Base-by-base conservation (phyloP, 805 yeast species). In the Ogataea philodendri region DNA sequence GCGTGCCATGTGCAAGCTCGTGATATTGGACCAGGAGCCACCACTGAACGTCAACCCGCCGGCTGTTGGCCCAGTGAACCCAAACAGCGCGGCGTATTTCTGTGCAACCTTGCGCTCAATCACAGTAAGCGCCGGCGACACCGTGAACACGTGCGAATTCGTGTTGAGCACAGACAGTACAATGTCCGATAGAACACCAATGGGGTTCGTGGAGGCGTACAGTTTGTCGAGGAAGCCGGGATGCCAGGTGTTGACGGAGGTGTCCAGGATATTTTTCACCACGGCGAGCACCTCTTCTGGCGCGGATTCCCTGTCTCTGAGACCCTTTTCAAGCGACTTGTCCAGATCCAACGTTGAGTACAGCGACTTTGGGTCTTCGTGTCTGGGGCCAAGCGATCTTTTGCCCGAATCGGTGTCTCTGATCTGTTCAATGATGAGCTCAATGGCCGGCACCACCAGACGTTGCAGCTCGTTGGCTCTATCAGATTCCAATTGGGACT, bases 21-120 rank as follows among this genome's bases (percentile, higher is more conserved):
- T 85, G 35, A 82, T 72, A 57, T 85, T 85, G 6, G 94, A 83
- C 80, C 88, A 85, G 4, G 90, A 81, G 0, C 95, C 95, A 13
- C 95, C 95, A 14, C 87, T 73, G 55, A 85, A 83, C 0, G 95
- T 86, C 46, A 86, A 63, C 0, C 95, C 95, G 16, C 95, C 95
- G 28, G 89, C 74, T 20, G 66, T 63, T 3, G 62, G 62, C 5
- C 71, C 72, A 15, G 47, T 46, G 49, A 70, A 83, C 0, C 84
- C 79, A 59, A 82, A 84, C 51, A 80, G 44, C 27, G 60, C 54
- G 4, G 95, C 95, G 52, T 86, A 86, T 36, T 77, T 73, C 28
- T 67, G 71, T 9, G 81, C 77, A 20, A 82, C 78, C 39, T 67
- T 69, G 59, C 81, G 81, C 54, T 85, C 95, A 35, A 86, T 75